These are phyloP conservation scores for Boeremia exigua DNA, from an alignment of 2,329 filamentous ascomycete genomes.

Conservation along the genomic window DNA sequence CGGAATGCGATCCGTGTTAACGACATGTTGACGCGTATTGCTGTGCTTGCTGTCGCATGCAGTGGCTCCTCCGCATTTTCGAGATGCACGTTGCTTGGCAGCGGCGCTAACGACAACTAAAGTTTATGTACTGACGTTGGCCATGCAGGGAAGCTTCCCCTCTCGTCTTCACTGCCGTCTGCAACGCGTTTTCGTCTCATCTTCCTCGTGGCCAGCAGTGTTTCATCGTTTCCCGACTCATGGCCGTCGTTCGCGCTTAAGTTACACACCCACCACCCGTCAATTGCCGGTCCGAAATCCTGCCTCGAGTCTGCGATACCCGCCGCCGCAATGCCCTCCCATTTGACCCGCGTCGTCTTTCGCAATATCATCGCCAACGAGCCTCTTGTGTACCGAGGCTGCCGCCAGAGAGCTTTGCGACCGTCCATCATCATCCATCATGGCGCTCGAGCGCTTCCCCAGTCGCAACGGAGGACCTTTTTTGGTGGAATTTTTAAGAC, in stretches of 20 bases:
- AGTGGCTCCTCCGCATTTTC: slow-evolving; percentile 1
- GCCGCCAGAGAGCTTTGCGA: slow-evolving; percentile 45
- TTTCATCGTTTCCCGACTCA: slow-evolving; percentile 14
- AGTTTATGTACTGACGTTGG: slow-evolving; percentile 7
- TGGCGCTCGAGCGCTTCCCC: slow-evolving; percentile 25
- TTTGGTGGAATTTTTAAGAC: slow-evolving; percentile 70
- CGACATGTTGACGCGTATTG: slow-evolving; percentile 30
- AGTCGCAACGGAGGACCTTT: slow-evolving; percentile 61
- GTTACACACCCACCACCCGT: slow-evolving; percentile 1
- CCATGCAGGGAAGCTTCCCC: slow-evolving; percentile 15
- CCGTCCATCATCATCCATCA: slow-evolving; percentile 27
- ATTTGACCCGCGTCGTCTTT: slow-evolving; percentile 66
- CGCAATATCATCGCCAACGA: slow-evolving; percentile 62
- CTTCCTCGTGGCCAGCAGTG: slow-evolving; percentile 20
- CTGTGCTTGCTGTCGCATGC: slow-evolving; percentile 8
- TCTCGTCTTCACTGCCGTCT: slow-evolving; percentile 12
- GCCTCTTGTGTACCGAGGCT: slow-evolving; percentile 54
- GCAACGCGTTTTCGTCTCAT: slow-evolving; percentile 21
- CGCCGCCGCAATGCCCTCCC: slow-evolving; percentile 60
- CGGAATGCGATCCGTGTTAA: slow-evolving; percentile 24
- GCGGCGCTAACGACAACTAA: slow-evolving; percentile 2
- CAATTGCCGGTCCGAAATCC: slow-evolving; percentile 19
- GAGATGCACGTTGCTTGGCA: slow-evolving; percentile 4
- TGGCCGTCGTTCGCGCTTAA: slow-evolving; percentile 18
- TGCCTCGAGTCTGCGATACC: slow-evolving; percentile 7